Conservation (phyloP, 306 rosid genomes). For the Sindora glabra region DNA sequence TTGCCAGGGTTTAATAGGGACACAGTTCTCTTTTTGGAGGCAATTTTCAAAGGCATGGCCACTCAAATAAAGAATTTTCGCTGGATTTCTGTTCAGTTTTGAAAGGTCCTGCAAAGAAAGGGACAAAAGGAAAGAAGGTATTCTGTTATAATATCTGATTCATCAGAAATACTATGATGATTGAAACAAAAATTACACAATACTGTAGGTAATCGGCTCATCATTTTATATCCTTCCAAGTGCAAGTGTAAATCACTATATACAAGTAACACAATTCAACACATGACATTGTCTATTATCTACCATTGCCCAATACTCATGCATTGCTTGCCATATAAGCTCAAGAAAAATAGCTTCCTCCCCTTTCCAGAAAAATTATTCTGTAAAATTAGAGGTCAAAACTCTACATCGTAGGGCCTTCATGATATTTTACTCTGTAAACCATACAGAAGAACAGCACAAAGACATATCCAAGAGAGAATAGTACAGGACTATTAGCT, state of each 20-base stretch:
- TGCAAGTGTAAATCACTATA: neutral
- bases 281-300: too few relatives aligned
- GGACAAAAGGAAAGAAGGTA: neutral
- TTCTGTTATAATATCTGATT: neutral
- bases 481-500: slow-evolving; percentile 3
- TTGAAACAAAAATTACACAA: neutral
- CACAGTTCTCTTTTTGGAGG: slow-evolving; percentile 80
- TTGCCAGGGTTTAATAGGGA: slow-evolving; percentile 74
- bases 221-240: neutral
- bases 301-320: too few relatives aligned
- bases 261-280: too few relatives aligned
- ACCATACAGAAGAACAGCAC: neutral
- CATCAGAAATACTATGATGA: neutral
- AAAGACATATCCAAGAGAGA: slow-evolving; percentile 3
- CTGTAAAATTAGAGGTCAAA: too few relatives aligned
- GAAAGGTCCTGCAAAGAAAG: slow-evolving; percentile 68
- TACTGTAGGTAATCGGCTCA: neutral
- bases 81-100: slow-evolving; percentile 87
- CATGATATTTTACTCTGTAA: too few relatives aligned
- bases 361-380: too few relatives aligned
- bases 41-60: slow-evolving; percentile 85
- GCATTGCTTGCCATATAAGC: too few relatives aligned
- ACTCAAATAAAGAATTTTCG: slow-evolving; percentile 73
- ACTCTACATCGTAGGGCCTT: too few relatives aligned
- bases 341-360: too few relatives aligned